Evolutionary conservation across 306 rosid species (phyloP).

Genomic region (Styphnolobium japonicum): DNA sequence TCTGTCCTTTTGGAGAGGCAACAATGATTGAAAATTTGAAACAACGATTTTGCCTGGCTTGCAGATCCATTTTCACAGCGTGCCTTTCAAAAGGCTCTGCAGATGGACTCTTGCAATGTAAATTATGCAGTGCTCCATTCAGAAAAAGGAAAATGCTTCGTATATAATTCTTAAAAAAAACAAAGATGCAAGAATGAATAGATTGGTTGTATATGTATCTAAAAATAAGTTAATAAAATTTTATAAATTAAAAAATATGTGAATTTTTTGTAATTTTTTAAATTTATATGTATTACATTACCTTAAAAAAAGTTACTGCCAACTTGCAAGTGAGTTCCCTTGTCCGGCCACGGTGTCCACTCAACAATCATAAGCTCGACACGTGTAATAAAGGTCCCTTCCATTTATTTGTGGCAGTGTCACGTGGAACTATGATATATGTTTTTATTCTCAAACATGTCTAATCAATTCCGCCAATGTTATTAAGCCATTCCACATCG

Average conservation of each 20-base stretch:
- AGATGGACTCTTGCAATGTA: not conserved
- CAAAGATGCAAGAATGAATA: no score
- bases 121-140: not conserved
- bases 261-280: no score
- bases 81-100: not conserved
- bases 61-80: constrained; percentile 21
- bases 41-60: not conserved
- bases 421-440: not conserved
- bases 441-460: not conserved
- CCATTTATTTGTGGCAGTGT: not conserved
- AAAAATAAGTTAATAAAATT: no score
- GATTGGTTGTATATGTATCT: no score
- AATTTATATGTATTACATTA: no score
- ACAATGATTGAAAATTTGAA: constrained; percentile 47
- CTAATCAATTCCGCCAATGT: not conserved
- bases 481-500: not conserved
- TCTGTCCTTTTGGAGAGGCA: constrained; percentile 1
- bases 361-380: not conserved
- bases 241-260: no score
- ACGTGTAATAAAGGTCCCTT: constrained; percentile 8
- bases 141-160: not conserved
- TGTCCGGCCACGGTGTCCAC: not conserved
- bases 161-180: no score
- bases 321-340: not conserved
- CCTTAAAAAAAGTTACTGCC: no score